A percentile compares a stretch with the other conserved stretches of the same genome.
These are phyloP conservation scores for Amanita rimosa DNA, from an alignment of 768 basidiomycete genomes.

Conservation along the genomic window DNA sequence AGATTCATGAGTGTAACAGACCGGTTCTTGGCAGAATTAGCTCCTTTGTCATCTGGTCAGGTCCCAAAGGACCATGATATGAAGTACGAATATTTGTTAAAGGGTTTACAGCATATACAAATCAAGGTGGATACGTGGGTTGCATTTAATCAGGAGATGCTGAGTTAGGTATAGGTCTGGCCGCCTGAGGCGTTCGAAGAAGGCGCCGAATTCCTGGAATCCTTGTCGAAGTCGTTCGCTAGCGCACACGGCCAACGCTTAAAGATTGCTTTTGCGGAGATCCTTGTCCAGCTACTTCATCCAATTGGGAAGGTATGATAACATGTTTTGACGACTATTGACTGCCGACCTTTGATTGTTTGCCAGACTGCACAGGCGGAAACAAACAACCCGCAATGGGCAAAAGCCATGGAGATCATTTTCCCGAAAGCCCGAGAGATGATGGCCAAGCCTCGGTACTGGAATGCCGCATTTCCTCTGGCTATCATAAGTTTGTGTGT, in stretches of 20 bases:
- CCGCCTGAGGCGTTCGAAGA: conserved; percentile 90
- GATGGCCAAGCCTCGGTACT: conserved; percentile 84
- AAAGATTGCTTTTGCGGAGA: conserved; percentile 81
- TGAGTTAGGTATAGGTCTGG: conserved; percentile 58
- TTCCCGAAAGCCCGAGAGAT: conserved; percentile 76
- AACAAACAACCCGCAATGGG: conserved; percentile 93
- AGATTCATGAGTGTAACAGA: conserved; percentile 93
- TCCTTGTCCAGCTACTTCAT: conserved; percentile 65
- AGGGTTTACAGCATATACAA: conserved; percentile 70
- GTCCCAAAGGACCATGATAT: conserved; percentile 73
- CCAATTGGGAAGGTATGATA: conserved; percentile 74
- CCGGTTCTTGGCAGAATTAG: conserved; percentile 73
- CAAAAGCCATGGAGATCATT: conserved; percentile 78
- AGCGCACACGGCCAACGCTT: conserved; percentile 75
- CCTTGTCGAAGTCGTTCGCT: conserved; percentile 71
- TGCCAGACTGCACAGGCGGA: conserved; percentile 85
- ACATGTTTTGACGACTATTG: neutral
- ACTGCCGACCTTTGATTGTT: conserved; percentile 2
- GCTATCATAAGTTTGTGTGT: conserved; percentile 79
- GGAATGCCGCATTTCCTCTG: conserved; percentile 78
- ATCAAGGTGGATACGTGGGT: conserved; percentile 46
- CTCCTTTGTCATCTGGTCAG: conserved; percentile 62
- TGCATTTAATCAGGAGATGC: neutral
- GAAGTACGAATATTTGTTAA: conserved; percentile 77
- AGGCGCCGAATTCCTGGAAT: conserved; percentile 83